phyloP scores from a whole-genome alignment of 495 filamentous ascomycete species.

The Darksidea phi region DNA sequence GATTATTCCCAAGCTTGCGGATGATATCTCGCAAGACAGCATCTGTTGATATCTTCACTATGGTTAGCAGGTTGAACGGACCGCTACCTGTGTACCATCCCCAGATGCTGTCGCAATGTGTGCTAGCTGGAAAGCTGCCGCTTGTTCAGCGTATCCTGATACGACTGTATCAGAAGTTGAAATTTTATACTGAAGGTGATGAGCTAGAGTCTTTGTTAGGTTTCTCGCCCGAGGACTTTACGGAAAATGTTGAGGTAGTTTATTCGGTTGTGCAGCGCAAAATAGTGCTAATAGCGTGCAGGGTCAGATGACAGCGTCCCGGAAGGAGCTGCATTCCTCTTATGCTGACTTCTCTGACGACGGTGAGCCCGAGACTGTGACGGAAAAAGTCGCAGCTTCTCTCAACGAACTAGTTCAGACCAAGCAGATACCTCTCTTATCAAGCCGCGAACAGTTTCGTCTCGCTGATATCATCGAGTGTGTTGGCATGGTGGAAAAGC shows the following conservation, averaged over 20 bases:
- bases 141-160: conserved; percentile 74
- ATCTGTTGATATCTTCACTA: conserved; percentile 67
- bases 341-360: conserved; percentile 54
- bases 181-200: conserved; percentile 82
- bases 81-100: conserved; percentile 92
- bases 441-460: conserved; percentile 84
- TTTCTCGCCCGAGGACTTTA: conserved; percentile 71
- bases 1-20: conserved; percentile 63
- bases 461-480: conserved; percentile 87
- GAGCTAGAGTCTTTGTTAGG: conserved; percentile 75
- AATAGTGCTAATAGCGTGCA: conserved; percentile 5
- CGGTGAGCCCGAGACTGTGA: conserved; percentile 56
- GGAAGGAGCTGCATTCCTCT: conserved; percentile 55
- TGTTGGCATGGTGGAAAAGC: conserved; percentile 80
- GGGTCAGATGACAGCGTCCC: conserved; percentile 42
- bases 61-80: conserved; percentile 79
- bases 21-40: conserved; percentile 57
- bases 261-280: conserved; percentile 22
- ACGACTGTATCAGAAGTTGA: conserved; percentile 73
- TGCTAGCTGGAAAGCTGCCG: conserved; percentile 72
- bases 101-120: conserved; percentile 85
- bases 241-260: conserved; percentile 49
- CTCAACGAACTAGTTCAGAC: conserved; percentile 78
- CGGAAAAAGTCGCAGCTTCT: conserved; percentile 66
- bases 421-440: conserved; percentile 75